Conservation (phyloP, 441 rosid species). For the Croton setiger region DNA sequence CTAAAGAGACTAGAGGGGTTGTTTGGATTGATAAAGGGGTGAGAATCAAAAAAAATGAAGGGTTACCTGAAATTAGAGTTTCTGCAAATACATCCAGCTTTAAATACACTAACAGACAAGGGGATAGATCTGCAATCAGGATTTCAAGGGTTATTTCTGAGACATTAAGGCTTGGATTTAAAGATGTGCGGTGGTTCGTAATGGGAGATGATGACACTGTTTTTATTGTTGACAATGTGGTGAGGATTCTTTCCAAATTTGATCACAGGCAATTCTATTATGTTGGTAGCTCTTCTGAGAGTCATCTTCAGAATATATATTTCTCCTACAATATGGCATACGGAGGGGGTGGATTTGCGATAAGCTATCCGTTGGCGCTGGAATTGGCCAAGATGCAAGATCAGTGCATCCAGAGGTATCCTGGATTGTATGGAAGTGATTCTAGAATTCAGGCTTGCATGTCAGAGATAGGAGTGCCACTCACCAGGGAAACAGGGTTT, state of each 20-base stretch:
- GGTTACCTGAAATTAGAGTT: slow-evolving; percentile 58
- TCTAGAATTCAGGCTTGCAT: slow-evolving; percentile 90
- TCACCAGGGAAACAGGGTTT: slow-evolving; percentile 78
- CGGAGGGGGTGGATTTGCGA: slow-evolving; percentile 92
- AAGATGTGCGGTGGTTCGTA: slow-evolving; percentile 80
- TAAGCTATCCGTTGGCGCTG: slow-evolving; percentile 70
- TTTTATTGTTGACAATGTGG: slow-evolving; percentile 72
- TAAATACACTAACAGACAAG: slow-evolving; percentile 62
- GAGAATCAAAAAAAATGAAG: slow-evolving; percentile 34
- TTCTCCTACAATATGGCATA: slow-evolving; percentile 87
- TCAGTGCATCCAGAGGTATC: slow-evolving; percentile 72
- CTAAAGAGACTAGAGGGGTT: slow-evolving; percentile 56
- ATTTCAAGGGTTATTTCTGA: slow-evolving; percentile 77
- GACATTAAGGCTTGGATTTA: slow-evolving; percentile 56
- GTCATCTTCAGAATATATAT: slow-evolving; percentile 77
- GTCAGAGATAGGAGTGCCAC: slow-evolving; percentile 82
- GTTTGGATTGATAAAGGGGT: slow-evolving; percentile 74
- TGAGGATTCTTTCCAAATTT: slow-evolving; percentile 56
- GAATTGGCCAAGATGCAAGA: slow-evolving; percentile 80
- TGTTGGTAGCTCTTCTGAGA: slow-evolving; percentile 79
- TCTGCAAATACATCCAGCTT: slow-evolving; percentile 61
- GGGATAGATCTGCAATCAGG: slow-evolving; percentile 69
- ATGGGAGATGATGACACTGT: slow-evolving; percentile 97
- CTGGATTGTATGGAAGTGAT: slow-evolving; percentile 80
- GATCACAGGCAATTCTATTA: slow-evolving; percentile 71